A percentile compares a stretch with the other conserved stretches of the same genome.
Conservation (phyloP, 495 filamentous ascomycete species). For the Penicillium daleae region DNA sequence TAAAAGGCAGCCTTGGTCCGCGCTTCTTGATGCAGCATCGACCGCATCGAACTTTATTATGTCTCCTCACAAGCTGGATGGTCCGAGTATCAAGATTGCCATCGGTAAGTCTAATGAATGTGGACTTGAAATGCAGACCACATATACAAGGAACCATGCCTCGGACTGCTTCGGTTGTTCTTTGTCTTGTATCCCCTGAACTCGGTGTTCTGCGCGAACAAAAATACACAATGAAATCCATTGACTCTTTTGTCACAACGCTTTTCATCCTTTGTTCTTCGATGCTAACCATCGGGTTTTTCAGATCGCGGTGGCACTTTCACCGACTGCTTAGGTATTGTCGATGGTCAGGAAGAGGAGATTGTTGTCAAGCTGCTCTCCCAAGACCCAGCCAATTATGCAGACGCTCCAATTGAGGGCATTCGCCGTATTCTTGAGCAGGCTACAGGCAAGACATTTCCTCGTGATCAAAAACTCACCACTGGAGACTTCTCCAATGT, state of each 20-base stretch:
- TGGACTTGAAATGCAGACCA: too few relatives aligned
- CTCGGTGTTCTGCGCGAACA: too few relatives aligned
- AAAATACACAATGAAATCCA: too few relatives aligned
- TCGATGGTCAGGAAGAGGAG: constrained; percentile 57
- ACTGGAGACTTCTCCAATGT: constrained; percentile 65
- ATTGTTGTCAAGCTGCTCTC: constrained; percentile 87
- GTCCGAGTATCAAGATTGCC: constrained; percentile 30
- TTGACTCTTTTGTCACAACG: too few relatives aligned
- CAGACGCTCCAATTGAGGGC: constrained; percentile 86
- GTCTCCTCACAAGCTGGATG: constrained; percentile 23
- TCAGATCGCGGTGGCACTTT: constrained; percentile 68
- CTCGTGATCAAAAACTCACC: constrained; percentile 76
- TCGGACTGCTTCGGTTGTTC: too few relatives aligned
- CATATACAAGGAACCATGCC: too few relatives aligned
- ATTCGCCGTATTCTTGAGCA: constrained; percentile 87
- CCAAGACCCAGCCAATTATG: constrained; percentile 84
- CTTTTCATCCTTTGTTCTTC: neutral
- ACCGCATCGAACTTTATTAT: constrained; percentile 5
- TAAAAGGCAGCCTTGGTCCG: constrained; percentile 9
- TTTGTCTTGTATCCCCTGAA: too few relatives aligned
- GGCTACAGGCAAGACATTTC: constrained; percentile 74
- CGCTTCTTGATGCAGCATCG: neutral
- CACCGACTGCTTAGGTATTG: constrained; percentile 63
- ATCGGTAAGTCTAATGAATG: constrained; percentile 21
- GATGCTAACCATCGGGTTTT: neutral